Evolutionary conservation across 306 rosid genomes (phyloP), one percentile per base, ranked within the genome.

Genomic region (Heteromeles arbutifolia): DNA sequence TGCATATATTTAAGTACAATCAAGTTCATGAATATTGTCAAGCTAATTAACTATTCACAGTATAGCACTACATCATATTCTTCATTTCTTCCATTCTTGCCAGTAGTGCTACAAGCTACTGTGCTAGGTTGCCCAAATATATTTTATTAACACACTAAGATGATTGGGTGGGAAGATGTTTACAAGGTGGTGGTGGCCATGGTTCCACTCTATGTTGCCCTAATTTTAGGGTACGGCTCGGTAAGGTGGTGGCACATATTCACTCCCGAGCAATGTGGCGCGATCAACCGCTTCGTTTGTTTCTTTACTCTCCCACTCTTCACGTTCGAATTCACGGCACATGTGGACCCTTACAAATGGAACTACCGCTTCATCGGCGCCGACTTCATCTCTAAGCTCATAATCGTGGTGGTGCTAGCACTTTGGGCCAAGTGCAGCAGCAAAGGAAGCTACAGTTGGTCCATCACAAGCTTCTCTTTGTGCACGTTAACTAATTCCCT

Each of bases 241-340:
- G 92, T 95, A 10, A 83, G 69, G 85, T 95, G 99, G 99, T 95
- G 99, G 99, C 59, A 53, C 8, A 88, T 95, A 13, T 90, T 95
- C 85, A 86, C 83, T 0, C 81, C 85, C 1, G 96, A 92, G 17
- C 97, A 95, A 80, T 78, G 97, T 31, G 99, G 92, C 8, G 97
- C 97, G 12, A 87, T 95, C 67, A 95, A 86, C 86, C 82, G 86
- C n/a, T 74, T 95, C 0, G 99, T 95, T 3, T 92, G 97, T 68
- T 95, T 82, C 82, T 95, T 95, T 81, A 92, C 97, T 4, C 86
- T 95, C 4, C 99, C 99, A 6, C 91, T 95, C 65, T 95, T 95
- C 84, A 88, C 90, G 2, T 92, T 95, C 10, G 89, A 92, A 15
- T 95, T 95, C 91, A 89, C 97, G 0, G 88, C 89, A 0, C 86